A percentile compares a stretch with the other conserved stretches of the same genome.
These are phyloP conservation scores for Heterobasidion occidentale DNA, from an alignment of 1,284 basidiomycete genomes.

Conservation along the genomic window DNA sequence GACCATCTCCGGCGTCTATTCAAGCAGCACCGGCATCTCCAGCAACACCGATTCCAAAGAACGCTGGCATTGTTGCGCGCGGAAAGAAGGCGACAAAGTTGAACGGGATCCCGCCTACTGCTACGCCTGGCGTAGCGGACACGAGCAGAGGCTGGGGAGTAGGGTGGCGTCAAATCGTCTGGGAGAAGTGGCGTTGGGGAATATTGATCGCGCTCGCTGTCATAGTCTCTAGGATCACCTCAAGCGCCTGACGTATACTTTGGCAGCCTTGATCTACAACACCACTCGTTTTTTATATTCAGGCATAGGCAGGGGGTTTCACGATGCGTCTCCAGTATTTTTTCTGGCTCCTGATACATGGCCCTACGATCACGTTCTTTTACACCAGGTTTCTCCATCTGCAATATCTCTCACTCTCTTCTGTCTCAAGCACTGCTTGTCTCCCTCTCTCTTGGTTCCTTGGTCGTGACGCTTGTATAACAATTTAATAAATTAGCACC, in stretches of 20 bases:
- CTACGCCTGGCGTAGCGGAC: conserved; percentile 11
- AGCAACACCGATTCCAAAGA: neutral
- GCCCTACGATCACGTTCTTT: neutral
- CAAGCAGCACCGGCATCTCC: conserved; percentile 1
- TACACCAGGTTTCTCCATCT: neutral
- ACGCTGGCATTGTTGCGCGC: conserved; percentile 4
- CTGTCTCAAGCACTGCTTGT: too few relatives aligned
- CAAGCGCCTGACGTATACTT: neutral
- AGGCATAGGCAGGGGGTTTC: neutral
- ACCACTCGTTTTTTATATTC: too few relatives aligned
- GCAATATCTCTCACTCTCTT: neutral
- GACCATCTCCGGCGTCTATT: conserved; percentile 7
- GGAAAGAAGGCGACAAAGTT: conserved; percentile 7
- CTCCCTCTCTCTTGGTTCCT: neutral
- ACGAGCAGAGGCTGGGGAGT: conserved; percentile 21
- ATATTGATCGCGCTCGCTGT: conserved; percentile 68
- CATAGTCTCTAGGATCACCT: conserved; percentile 56
- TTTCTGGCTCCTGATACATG: neutral
- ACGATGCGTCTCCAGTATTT: neutral
- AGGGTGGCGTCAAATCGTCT: conserved; percentile 58
- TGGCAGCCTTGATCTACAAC: neutral
- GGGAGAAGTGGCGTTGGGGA: conserved; percentile 81
- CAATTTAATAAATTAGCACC: neutral
- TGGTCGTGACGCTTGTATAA: neutral
- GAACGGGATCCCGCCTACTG: conserved; percentile 1